Evolutionary conservation across 306 rosid species (phyloP).

Genomic region (Purshia tridentata): DNA sequence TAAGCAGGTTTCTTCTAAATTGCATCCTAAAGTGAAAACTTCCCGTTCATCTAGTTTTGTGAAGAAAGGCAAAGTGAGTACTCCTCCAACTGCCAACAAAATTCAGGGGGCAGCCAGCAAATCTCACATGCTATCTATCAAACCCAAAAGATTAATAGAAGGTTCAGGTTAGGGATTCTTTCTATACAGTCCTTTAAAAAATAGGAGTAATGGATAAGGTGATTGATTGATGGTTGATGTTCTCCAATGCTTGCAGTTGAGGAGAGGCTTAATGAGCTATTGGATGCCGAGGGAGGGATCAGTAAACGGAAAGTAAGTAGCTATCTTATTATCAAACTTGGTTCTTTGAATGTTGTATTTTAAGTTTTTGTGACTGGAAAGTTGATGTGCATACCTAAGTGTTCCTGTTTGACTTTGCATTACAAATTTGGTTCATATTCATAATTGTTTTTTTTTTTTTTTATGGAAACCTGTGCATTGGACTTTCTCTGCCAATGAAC

Average conservation of each 20-base stretch:
- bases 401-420: too few relatives aligned
- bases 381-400: slow-evolving; percentile 4
- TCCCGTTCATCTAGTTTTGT: slow-evolving; percentile 40
- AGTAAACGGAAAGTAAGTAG: slow-evolving; percentile 89
- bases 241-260: slow-evolving; percentile 67
- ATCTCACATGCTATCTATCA: slow-evolving; percentile 48
- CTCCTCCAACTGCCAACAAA: slow-evolving; percentile 40
- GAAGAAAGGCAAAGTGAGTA: slow-evolving; percentile 63
- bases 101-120: slow-evolving; percentile 43
- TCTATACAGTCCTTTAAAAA: slow-evolving; percentile 1
- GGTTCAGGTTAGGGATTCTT: slow-evolving; percentile 68
- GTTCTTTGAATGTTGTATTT: too few relatives aligned
- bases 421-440: too few relatives aligned
- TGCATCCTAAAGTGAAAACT: slow-evolving; percentile 48
- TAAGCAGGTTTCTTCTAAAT: slow-evolving; percentile 40
- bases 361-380: slow-evolving; percentile 10
- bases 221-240: slow-evolving; percentile 30
- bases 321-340: not conserved
- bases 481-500: not conserved
- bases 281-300: slow-evolving; percentile 91
- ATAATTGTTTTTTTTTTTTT: not conserved
- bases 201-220: slow-evolving; percentile 19
- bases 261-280: slow-evolving; percentile 88
- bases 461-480: not conserved
- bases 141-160: slow-evolving; percentile 63